Percentiles rank a stretch among this genome's conserved stretches.
These are phyloP conservation scores for Firmiana major DNA, from an alignment of 345 rosid species.

Conservation along the genomic window DNA sequence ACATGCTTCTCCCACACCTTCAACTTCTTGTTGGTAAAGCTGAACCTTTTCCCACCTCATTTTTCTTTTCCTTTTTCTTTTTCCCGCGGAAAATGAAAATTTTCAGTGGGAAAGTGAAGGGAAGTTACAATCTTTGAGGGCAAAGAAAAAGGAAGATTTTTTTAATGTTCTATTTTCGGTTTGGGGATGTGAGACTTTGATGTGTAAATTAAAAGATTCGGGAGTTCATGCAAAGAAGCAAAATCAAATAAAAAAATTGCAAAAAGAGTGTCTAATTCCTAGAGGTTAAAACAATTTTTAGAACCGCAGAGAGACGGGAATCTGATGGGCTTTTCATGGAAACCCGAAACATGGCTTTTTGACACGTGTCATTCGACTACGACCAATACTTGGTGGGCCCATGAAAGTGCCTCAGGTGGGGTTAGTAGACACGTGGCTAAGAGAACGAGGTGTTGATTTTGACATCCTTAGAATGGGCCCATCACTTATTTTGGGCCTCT, in stretches of 20 bases:
- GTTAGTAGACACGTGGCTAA: not conserved
- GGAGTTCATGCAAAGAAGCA: constrained; percentile 26
- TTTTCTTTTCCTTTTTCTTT: constrained; percentile 85
- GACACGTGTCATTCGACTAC: constrained; percentile 7
- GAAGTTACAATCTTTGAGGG: constrained; percentile 23
- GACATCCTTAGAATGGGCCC: not conserved
- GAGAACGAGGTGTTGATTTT: not conserved
- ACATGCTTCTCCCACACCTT: constrained; percentile 7
- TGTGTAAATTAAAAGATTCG: constrained; percentile 12
- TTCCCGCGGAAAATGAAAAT: constrained; percentile 13
- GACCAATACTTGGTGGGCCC: not conserved
- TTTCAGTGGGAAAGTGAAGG: constrained; percentile 27
- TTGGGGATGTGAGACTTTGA: constrained; percentile 19
- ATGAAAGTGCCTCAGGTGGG: not conserved
- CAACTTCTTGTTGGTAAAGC: constrained; percentile 4
- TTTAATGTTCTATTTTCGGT: not conserved
- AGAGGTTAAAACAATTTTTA: not conserved
- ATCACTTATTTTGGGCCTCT: not conserved
- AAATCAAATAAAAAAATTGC: not conserved
- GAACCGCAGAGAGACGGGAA: not conserved
- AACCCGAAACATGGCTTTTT: not conserved
- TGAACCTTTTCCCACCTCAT: constrained; percentile 24
- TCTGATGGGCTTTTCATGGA: constrained; percentile 7
- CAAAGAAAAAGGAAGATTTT: constrained; percentile 17
- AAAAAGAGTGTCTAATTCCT: not conserved